Conservation (phyloP, 257 asterid species). For the Solanum clarkiae region DNA sequence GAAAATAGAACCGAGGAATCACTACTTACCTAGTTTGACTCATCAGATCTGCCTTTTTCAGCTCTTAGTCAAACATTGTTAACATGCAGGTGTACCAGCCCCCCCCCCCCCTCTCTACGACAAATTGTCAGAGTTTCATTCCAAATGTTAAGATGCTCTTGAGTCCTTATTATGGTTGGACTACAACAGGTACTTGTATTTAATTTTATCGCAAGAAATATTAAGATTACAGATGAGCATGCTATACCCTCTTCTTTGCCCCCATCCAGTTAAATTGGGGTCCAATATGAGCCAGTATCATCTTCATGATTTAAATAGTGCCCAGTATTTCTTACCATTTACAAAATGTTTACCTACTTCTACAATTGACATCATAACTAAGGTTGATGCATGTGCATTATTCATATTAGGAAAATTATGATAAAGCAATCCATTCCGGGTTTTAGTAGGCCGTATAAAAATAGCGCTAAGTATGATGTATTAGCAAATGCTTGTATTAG, state of each 20-base stretch:
- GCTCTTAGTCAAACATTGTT: not conserved
- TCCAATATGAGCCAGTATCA: not conserved
- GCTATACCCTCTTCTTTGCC: not conserved
- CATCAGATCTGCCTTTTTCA: not conserved
- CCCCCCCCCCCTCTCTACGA: not conserved
- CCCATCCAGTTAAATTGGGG: not conserved
- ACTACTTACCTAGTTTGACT: not conserved
- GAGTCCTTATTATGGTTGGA: not conserved
- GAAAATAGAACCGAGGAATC: not conserved
- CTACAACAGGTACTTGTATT: not conserved
- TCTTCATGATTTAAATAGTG: not conserved
- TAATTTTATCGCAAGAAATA: not conserved
- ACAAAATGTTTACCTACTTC: not conserved
- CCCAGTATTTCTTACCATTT: not conserved
- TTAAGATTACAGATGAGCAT: not conserved
- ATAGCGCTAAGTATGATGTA: no score
- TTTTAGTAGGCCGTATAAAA: no score
- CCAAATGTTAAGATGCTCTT: not conserved
- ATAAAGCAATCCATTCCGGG: not conserved
- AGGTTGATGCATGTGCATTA: not conserved
- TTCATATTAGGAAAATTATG: not conserved
- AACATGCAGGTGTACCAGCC: not conserved
- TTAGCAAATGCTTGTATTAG: no score
- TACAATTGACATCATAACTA: not conserved
- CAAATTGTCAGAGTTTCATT: not conserved